A percentile compares a stretch with the other conserved stretches of the same genome.
Evolutionary conservation across 495 filamentous ascomycete genomes (phyloP).

Genomic region (Podospora appendiculata): DNA sequence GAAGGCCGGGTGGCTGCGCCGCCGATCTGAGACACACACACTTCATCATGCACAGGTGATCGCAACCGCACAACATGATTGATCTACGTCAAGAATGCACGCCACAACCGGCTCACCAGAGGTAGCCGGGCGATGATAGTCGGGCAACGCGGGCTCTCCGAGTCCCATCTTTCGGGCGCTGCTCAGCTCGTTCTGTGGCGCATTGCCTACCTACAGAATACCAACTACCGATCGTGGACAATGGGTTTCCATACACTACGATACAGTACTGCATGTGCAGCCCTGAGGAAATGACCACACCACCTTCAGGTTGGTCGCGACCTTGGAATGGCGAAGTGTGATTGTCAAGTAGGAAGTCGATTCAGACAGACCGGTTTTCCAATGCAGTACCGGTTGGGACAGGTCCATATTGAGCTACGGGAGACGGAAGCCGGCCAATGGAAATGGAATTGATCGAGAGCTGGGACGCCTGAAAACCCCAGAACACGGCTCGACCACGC

Average conservation of each 20-base stretch:
- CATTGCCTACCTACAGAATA: neutral
- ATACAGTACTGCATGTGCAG: neutral
- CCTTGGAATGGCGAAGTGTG: neutral
- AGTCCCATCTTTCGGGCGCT: neutral
- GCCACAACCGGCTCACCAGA: neutral
- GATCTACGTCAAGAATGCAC: neutral
- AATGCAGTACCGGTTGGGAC: neutral
- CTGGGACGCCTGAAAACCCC: neutral
- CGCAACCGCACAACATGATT: neutral
- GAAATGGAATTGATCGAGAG: no score
- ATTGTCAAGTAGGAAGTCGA: neutral
- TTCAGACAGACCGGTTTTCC: conserved; percentile 3
- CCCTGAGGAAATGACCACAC: neutral
- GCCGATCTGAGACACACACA: neutral
- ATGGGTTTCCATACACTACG: neutral
- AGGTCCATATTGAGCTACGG: no score
- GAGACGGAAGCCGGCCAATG: no score
- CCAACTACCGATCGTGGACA: neutral
- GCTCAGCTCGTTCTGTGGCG: neutral
- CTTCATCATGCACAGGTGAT: neutral
- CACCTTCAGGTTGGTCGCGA: neutral
- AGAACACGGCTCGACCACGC: conserved; percentile 1
- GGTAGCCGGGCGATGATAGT: neutral
- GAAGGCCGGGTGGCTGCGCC: neutral
- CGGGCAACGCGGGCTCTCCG: neutral